Conservation (phyloP, 139 green algal species). For the Nannochloris sp. region DNA sequence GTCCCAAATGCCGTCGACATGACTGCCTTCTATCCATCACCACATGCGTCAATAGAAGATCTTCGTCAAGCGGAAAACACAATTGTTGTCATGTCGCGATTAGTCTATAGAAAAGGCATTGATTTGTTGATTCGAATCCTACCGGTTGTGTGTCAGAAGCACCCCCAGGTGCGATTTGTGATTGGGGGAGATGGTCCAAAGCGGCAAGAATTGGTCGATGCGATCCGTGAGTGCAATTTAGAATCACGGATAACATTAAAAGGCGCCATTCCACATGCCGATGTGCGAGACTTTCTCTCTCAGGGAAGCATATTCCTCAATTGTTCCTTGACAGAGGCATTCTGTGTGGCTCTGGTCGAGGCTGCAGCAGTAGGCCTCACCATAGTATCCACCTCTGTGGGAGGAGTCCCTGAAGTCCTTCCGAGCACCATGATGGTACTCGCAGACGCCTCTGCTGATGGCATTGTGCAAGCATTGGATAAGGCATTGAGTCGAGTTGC, state of each 20-base stretch:
- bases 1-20: conserved; percentile 81
- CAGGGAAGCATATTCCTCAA: conserved; percentile 83
- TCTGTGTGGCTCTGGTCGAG: conserved; percentile 96
- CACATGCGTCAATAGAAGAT: not conserved
- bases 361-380: conserved; percentile 77
- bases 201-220: conserved; percentile 58
- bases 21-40: not conserved
- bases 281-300: conserved; percentile 42
- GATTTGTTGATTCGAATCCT: conserved; percentile 85
- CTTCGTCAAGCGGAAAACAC: conserved; percentile 15
- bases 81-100: conserved; percentile 70
- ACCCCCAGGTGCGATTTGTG: conserved; percentile 64
- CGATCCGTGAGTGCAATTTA: conserved; percentile 55
- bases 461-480: conserved; percentile 43
- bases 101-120: conserved; percentile 92
- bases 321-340: conserved; percentile 89
- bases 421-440: conserved; percentile 78
- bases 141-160: conserved; percentile 54
- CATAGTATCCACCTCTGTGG: conserved; percentile 83
- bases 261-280: conserved; percentile 65
- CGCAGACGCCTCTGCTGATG: conserved; percentile 57
- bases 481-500: conserved; percentile 26
- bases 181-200: conserved; percentile 88
- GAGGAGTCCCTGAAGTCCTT: conserved; percentile 93
- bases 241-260: conserved; percentile 58